Evolutionary conservation across 257 asterid species (phyloP).

Genomic region (Cruciata laevipes): DNA sequence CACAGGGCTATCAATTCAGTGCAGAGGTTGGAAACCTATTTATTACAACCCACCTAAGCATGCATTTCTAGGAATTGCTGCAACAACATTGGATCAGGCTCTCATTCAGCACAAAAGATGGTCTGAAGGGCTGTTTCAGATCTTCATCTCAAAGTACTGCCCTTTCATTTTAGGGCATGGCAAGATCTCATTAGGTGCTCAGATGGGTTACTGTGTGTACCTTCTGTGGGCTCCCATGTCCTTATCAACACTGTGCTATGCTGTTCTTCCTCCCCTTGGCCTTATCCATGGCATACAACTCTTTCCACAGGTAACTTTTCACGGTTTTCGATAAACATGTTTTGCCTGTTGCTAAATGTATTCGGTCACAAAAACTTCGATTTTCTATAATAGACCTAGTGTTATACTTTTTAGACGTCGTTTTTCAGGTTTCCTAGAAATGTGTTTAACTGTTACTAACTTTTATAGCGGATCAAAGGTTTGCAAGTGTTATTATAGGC

Average conservation of each 20-base stretch:
- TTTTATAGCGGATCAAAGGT: too few relatives aligned
- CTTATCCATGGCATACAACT: slow-evolving; percentile 40
- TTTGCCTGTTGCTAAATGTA: neutral
- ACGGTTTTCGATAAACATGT: neutral
- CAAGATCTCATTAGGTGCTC: slow-evolving; percentile 48
- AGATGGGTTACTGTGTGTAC: slow-evolving; percentile 61
- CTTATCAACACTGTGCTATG: slow-evolving; percentile 43
- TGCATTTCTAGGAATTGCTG: slow-evolving; percentile 63
- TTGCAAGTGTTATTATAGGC: neutral
- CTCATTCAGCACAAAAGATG: slow-evolving; percentile 77
- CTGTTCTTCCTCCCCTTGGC: slow-evolving; percentile 34
- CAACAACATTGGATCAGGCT: slow-evolving; percentile 46
- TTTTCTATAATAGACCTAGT: too few relatives aligned
- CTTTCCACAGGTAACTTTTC: slow-evolving; percentile 45
- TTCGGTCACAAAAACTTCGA: too few relatives aligned
- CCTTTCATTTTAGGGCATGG: slow-evolving; percentile 56
- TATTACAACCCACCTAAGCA: slow-evolving; percentile 49
- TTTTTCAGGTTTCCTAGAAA: neutral
- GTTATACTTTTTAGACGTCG: too few relatives aligned
- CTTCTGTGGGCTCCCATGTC: slow-evolving; percentile 58
- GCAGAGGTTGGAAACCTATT: slow-evolving; percentile 82
- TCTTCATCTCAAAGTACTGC: slow-evolving; percentile 62
- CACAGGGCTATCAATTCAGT: slow-evolving; percentile 73
- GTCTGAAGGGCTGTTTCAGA: slow-evolving; percentile 74
- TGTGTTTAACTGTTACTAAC: neutral